A percentile compares a stretch with the other conserved stretches of the same genome.
Evolutionary conservation across 148 eudicot genomes (phyloP).

Genomic region (Cornus florida): DNA sequence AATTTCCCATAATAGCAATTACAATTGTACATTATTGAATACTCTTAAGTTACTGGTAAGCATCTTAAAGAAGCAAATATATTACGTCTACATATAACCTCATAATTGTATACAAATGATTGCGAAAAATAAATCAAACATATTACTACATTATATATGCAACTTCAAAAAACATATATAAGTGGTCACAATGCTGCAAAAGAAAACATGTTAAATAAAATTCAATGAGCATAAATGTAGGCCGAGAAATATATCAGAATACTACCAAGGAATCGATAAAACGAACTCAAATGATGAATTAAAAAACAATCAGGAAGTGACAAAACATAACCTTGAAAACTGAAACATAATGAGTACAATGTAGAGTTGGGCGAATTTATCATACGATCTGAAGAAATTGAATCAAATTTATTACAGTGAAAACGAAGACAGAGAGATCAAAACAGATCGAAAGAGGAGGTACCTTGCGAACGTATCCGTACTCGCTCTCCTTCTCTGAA

Average conservation of each 20-base stretch:
- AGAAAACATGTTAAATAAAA: background rate
- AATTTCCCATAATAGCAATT: background rate
- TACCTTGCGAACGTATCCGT: slow-evolving; percentile 97
- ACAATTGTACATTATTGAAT: too few relatives aligned
- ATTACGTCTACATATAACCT: background rate
- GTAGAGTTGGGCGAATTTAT: background rate
- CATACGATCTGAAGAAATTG: background rate
- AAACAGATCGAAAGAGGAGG: background rate
- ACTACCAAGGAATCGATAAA: background rate
- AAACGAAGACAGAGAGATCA: background rate
- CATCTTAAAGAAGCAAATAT: too few relatives aligned
- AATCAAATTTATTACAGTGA: background rate
- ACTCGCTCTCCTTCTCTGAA: slow-evolving; percentile 98
- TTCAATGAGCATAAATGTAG: background rate
- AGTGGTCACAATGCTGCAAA: background rate
- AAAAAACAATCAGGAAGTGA: background rate
- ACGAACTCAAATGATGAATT: background rate
- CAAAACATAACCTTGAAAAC: background rate
- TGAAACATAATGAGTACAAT: background rate
- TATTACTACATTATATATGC: background rate
- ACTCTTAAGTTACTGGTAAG: too few relatives aligned
- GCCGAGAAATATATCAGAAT: background rate
- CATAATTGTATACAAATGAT: background rate
- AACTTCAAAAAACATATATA: background rate
- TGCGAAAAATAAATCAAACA: background rate